Percentiles rank a stretch among this genome's conserved stretches.
Evolutionary conservation across 176 grass and related monocot genomes (phyloP).

Genomic region (Rhynchospora tenuis): DNA sequence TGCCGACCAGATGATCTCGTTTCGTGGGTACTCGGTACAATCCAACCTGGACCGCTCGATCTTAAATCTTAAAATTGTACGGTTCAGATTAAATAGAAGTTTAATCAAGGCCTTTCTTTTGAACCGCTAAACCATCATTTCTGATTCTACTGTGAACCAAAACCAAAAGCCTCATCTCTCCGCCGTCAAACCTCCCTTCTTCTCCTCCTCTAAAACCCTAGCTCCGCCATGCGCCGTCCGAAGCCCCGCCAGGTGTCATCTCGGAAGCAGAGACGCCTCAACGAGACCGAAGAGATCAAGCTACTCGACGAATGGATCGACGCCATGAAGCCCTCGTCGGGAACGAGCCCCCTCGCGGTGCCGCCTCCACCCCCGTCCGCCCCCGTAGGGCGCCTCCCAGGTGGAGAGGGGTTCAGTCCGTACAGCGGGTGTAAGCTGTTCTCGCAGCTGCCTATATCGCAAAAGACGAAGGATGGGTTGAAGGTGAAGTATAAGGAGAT

Average conservation of each 20-base stretch:
- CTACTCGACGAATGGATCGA: slow-evolving; percentile 77
- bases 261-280: slow-evolving; percentile 42
- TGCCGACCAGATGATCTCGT: no score
- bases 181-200: not conserved
- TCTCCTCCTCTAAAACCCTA: slow-evolving; percentile 13
- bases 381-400: not conserved
- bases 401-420: slow-evolving; percentile 34
- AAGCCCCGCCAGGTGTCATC: not conserved
- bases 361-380: slow-evolving; percentile 8
- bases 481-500: slow-evolving; percentile 53
- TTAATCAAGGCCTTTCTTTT: no score
- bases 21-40: no score
- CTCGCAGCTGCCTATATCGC: slow-evolving; percentile 63
- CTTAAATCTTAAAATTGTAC: no score
- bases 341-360: slow-evolving; percentile 50
- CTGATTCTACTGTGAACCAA: not conserved
- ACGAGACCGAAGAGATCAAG: slow-evolving; percentile 59
- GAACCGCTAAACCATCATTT: no score
- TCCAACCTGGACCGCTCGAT: no score
- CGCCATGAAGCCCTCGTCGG: slow-evolving; percentile 50
- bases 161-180: not conserved
- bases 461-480: slow-evolving; percentile 59
- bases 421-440: slow-evolving; percentile 63
- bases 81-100: no score
- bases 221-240: slow-evolving; percentile 43